Conservation (phyloP, 257 asterid species). For the Rehmannia glutinosa region DNA sequence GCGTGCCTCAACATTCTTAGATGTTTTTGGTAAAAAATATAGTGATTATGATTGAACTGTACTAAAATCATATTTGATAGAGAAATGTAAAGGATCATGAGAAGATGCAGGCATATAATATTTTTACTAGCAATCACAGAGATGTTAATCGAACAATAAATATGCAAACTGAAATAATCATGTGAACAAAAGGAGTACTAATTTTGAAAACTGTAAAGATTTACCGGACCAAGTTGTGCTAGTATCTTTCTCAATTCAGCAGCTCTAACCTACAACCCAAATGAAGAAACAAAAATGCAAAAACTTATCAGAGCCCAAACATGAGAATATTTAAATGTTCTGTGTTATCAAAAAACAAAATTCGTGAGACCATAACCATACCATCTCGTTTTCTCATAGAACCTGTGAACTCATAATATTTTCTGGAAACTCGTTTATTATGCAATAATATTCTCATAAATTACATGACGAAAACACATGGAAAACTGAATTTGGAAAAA, state of each 20-base stretch:
- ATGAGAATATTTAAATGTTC: background rate
- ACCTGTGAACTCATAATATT: background rate
- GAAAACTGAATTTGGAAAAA: background rate
- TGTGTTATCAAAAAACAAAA: background rate
- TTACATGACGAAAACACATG: background rate
- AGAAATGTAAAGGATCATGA: background rate
- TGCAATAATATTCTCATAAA: background rate
- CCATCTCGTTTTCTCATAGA: background rate
- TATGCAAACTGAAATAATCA: background rate
- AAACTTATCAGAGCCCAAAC: constrained; percentile 3
- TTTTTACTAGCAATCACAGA: background rate
- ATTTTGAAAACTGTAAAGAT: background rate
- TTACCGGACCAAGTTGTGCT: constrained; percentile 94
- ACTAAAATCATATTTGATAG: too few species aligned
- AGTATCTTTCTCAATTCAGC: constrained; percentile 80
- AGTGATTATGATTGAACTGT: too few species aligned
- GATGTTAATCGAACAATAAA: background rate
- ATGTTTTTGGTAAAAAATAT: too few species aligned
- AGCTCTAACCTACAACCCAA: constrained; percentile 67
- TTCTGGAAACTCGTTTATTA: background rate
- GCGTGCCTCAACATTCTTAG: too few species aligned
- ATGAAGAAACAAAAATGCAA: constrained; percentile 17
- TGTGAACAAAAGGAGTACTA: background rate
- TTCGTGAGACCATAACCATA: background rate
- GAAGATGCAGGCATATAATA: background rate